Evolutionary conservation across 1,284 basidiomycete species (phyloP), one percentile per base, ranked within the genome.

Genomic region (Gymnopus androsaceus): DNA sequence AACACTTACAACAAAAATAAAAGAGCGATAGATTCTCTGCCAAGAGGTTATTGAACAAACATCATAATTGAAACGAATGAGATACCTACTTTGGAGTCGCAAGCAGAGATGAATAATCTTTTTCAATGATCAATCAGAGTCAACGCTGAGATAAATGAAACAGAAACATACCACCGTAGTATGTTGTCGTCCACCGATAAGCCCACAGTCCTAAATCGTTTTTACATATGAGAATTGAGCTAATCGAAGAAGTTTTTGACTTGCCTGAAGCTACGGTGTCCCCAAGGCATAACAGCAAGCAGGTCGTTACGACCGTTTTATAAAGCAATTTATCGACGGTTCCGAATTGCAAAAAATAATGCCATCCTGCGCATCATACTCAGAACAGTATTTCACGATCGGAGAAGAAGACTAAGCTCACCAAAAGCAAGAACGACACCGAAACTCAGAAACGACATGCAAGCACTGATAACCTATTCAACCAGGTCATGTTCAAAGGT

Each of bases 311-410:
- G 15, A 53, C 28, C 5, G 41, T 45, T 36, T 46, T 53, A 37
- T 45, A 53, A 23, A 44, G 41, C 27, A 33, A 3, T 27, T 36
- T 45, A 23, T 53, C 51, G n/a, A 45, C 21, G 25, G n/a, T n/a
- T n/a, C 31, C 31, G 33, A 53, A 45, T 44, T 23, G 41, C n/a
- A 53, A 31, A 27, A 53, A 53, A 19, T 53, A 53, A 45, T 53
- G 33, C 27, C 28, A 53, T 19, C 27, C 51, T 53, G 21, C 8
- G 25, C n/a, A n/a, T n/a, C n/a, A n/a, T n/a, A 36, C 7, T 25
- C 7, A 30, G 7, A 28, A 34, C 11, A 36, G 33, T 19, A 48
- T 21, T 19, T 8, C 28, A 5, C 9, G 25, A n/a, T 3, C 11
- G n/a, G 14, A 21, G 6, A 48, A 38, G 37, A 17, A 9, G 23